Base-by-base conservation (phyloP, 345 rosid species). In the Syzygium jambos region DNA sequence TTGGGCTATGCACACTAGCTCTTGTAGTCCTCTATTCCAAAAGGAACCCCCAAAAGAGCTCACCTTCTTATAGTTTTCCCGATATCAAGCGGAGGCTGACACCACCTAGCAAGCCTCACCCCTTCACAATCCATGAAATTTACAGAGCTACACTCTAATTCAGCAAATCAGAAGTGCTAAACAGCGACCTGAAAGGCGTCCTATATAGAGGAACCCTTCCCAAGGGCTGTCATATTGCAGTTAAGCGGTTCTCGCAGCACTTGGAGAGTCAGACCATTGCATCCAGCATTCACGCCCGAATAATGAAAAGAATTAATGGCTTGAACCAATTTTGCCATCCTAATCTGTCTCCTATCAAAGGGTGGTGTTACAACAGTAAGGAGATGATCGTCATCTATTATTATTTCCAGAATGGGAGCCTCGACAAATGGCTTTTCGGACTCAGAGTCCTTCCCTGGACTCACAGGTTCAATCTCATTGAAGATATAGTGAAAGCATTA, bases 361-460 rank as follows among this genome's bases (percentile, higher is more conserved):
- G 90, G 3, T 87, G 90, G 90, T 85, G 89, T 78, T 77, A 55
- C 54, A 85, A 87, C 25, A 87, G 82, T 59, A 83, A 86, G 11
- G 86, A 85, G 85, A 85, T 52, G n/a, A 52, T 89, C 53, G 3
- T 89, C 29, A 78, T 87, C 5, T 89, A 87, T 43, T 86, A 52
- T 23, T 89, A 87, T 78, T 85, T 46, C 59, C 90, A 51, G 38
- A 89, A 89, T 57, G 90, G 90, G 49, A 89, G 87, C 77, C 89
- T 89, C 27, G 87, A 87, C 25, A 87, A 51, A 61, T 89, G 90
- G 89, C 87, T 88, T 22, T 63, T 82, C 19, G 85, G 90, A 27
- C 27, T 80, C 22, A 87, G 90, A 5, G 84, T 52, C 52, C 89
- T 89, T 85, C 86, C 90, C n/a, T 89, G 90, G 90, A 78, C 59